These are phyloP conservation scores for Prunus salicina DNA, from an alignment of 306 rosid species.

Conservation along the genomic window DNA sequence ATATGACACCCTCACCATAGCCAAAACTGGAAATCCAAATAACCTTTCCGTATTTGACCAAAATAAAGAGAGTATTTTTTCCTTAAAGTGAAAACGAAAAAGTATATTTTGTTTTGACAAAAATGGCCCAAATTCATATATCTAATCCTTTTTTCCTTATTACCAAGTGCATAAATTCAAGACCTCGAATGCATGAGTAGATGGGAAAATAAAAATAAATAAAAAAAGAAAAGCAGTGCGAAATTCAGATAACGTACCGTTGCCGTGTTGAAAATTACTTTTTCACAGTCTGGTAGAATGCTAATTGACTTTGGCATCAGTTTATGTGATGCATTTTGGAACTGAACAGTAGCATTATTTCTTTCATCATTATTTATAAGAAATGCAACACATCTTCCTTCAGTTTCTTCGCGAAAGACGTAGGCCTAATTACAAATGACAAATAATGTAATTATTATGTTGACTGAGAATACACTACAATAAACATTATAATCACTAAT, in stretches of 20 bases:
- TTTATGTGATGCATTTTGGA: conserved; percentile 40
- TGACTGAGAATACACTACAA: too few relatives aligned
- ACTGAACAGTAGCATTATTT: conserved; percentile 37
- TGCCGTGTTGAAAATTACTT: conserved; percentile 57
- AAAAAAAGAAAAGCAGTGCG: background rate
- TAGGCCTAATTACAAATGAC: conserved; percentile 33
- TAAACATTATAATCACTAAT: too few relatives aligned
- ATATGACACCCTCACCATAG: too few relatives aligned
- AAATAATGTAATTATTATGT: background rate
- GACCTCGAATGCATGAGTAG: too few relatives aligned
- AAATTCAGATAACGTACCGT: conserved; percentile 30
- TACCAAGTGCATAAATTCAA: too few relatives aligned
- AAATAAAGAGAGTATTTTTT: too few relatives aligned
- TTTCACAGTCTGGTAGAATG: conserved; percentile 60
- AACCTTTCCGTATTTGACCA: too few relatives aligned
- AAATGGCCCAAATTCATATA: too few relatives aligned
- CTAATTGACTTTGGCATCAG: conserved; percentile 65
- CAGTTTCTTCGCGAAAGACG: conserved; percentile 49
- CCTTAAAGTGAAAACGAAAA: too few relatives aligned
- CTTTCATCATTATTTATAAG: conserved; percentile 43
- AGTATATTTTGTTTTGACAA: too few relatives aligned
- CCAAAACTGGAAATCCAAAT: too few relatives aligned
- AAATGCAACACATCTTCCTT: conserved; percentile 58
- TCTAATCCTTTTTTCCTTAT: too few relatives aligned
- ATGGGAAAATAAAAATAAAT: background rate